Percentiles rank a stretch among this genome's conserved stretches.
These are phyloP conservation scores for Capniomyces stellatus DNA, from an alignment of 371 early-diverging fungal species.

Conservation along the genomic window DNA sequence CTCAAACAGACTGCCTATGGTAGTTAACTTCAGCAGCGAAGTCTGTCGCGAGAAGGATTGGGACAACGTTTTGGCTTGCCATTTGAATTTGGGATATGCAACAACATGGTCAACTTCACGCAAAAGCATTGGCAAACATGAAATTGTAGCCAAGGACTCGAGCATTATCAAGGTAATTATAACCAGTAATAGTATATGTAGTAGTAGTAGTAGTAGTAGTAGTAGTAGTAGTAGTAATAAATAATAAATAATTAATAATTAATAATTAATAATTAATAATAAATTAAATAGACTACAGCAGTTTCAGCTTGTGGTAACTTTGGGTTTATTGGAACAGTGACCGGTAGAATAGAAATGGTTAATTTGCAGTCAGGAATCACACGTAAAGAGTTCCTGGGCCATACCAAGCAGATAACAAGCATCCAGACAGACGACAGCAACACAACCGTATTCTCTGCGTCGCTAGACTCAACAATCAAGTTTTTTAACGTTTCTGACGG, in stretches of 20 bases:
- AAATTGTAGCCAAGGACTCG: neutral
- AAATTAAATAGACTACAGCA: no score
- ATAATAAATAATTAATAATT: neutral
- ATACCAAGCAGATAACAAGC: slow-evolving; percentile 61
- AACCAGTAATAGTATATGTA: no score
- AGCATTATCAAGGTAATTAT: neutral
- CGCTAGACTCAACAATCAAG: slow-evolving; percentile 61
- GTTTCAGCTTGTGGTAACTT: slow-evolving; percentile 85
- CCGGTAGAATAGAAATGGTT: slow-evolving; percentile 69
- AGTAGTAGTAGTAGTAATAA: no score
- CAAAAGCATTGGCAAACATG: slow-evolving; percentile 51
- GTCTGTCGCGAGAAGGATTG: slow-evolving; percentile 40
- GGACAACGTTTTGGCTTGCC: slow-evolving; percentile 79
- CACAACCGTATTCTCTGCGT: slow-evolving; percentile 45
- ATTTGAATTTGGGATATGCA: slow-evolving; percentile 46
- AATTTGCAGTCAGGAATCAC: slow-evolving; percentile 85
- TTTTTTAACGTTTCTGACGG: slow-evolving; percentile 66
- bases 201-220: no score
- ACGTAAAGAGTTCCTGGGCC: slow-evolving; percentile 40
- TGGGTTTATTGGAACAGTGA: slow-evolving; percentile 61
- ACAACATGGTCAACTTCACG: slow-evolving; percentile 68
- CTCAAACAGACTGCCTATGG: neutral
- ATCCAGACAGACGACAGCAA: slow-evolving; percentile 59
- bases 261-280: neutral
- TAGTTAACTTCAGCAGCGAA: slow-evolving; percentile 1